Conservation (phyloP, 2,329 filamentous ascomycete genomes). For the Juglanconis oblonga region DNA sequence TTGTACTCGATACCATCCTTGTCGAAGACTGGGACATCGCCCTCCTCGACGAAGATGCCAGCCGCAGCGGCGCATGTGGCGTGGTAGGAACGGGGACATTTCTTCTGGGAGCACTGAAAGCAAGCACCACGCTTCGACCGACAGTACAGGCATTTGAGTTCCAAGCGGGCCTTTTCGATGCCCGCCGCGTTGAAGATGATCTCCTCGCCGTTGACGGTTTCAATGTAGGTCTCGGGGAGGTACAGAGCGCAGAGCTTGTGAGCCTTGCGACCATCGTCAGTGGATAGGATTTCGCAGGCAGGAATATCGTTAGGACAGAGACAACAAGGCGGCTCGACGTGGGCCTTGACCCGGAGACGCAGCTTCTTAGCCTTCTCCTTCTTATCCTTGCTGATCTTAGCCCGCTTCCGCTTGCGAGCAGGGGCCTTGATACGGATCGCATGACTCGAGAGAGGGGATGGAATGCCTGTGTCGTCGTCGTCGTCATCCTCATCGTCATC, state of each 20-base stretch:
- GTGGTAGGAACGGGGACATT: conserved; percentile 90
- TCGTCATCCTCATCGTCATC: conserved; percentile 62
- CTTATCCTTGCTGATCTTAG: conserved; percentile 36
- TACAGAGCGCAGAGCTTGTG: conserved; percentile 89
- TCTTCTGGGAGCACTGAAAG: conserved; percentile 94
- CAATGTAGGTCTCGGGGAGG: conserved; percentile 87
- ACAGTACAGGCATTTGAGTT: conserved; percentile 93
- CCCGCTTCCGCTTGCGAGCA: conserved; percentile 67
- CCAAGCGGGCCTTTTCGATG: conserved; percentile 82
- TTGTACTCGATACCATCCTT: conserved; percentile 92
- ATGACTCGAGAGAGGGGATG: conserved; percentile 74
- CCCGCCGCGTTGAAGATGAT: conserved; percentile 74
- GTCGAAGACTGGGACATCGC: conserved; percentile 80
- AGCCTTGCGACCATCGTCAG: conserved; percentile 82
- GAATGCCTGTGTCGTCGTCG: conserved; percentile 61
- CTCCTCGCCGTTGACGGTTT: conserved; percentile 67
- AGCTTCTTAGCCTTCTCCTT: conserved; percentile 71
- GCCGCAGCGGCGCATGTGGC: conserved; percentile 90
- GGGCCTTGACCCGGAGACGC: conserved; percentile 68
- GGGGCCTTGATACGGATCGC: conserved; percentile 62
- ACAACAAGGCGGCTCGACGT: conserved; percentile 76
- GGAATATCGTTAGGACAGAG: conserved; percentile 89
- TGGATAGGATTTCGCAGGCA: conserved; percentile 77
- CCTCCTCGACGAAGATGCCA: conserved; percentile 87
- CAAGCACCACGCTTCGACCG: conserved; percentile 92